phyloP scores from a whole-genome alignment of 371 early-diverging fungal species.

The Mucor indicus region DNA sequence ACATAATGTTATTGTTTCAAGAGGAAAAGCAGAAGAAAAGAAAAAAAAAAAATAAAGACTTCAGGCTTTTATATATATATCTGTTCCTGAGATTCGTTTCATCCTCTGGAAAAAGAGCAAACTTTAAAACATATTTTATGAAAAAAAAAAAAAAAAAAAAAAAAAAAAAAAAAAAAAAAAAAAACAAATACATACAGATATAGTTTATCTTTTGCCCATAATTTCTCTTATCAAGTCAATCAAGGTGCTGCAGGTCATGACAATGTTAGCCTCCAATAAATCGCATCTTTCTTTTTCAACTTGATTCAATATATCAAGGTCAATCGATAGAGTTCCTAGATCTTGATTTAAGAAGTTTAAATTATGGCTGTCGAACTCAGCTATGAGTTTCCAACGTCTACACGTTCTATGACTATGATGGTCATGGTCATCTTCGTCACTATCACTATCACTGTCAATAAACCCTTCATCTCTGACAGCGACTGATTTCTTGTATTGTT shows the following conservation, averaged over 20 bases:
- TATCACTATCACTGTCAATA: conserved; percentile 25
- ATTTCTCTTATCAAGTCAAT: conserved; percentile 28
- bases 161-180: not conserved
- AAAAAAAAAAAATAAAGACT: not conserved
- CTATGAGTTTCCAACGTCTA: conserved; percentile 21
- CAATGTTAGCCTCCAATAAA: conserved; percentile 25
- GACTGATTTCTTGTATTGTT: not conserved
- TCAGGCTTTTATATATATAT: not conserved
- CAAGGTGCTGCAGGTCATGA: conserved; percentile 39
- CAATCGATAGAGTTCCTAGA: conserved; percentile 30
- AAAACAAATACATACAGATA: conserved; percentile 1
- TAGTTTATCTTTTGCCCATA: conserved; percentile 5
- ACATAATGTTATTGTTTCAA: conserved; percentile 8
- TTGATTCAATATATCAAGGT: conserved; percentile 20
- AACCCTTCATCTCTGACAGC: conserved; percentile 5
- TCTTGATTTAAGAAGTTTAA: conserved; percentile 29
- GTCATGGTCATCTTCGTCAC: conserved; percentile 26
- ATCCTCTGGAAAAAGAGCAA: not conserved
- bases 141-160: too few relatives aligned
- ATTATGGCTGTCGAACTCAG: conserved; percentile 40
- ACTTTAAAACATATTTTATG: not conserved
- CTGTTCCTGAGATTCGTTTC: not conserved
- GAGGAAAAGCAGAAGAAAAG: not conserved
- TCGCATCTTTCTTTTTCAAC: conserved; percentile 23
- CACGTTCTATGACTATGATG: conserved; percentile 21